phyloP scores from a whole-genome alignment of 495 filamentous ascomycete genomes.

The Penicillium angulare region DNA sequence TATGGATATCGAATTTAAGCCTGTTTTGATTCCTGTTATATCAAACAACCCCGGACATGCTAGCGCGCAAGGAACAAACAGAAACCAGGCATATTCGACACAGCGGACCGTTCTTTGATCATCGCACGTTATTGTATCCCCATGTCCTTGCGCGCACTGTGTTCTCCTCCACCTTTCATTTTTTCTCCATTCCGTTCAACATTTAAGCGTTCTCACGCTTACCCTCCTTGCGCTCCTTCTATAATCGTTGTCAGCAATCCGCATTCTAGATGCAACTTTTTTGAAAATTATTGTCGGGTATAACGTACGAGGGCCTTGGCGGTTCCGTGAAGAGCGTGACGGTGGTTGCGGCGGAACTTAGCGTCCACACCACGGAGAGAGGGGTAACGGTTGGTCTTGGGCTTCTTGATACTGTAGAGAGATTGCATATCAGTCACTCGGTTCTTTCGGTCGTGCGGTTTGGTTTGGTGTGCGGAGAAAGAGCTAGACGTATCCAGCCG shows the following conservation, averaged over 20 bases:
- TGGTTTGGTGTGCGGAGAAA: background rate
- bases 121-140: conserved; percentile 40
- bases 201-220: conserved; percentile 87
- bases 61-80: conserved; percentile 31
- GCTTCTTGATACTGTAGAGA: conserved; percentile 92
- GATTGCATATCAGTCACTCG: conserved; percentile 32
- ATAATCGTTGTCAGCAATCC: conserved; percentile 44
- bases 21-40: conserved; percentile 33
- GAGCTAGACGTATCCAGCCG: background rate
- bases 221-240: conserved; percentile 98
- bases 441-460: conserved; percentile 9
- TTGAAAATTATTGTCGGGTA: no score
- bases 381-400: conserved; percentile 97
- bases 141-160: conserved; percentile 39
- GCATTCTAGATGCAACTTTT: background rate
- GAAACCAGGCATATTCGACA: conserved; percentile 33
- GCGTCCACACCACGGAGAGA: conserved; percentile 98
- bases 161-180: conserved; percentile 27
- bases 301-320: conserved; percentile 91
- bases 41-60: conserved; percentile 27
- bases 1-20: conserved; percentile 33
- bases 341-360: conserved; percentile 99
- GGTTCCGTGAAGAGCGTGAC: conserved; percentile 97
- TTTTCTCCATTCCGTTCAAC: conserved; percentile 17
- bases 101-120: conserved; percentile 31